Evolutionary conservation across 1,139 yeast species (phyloP).

Genomic region (Taphrina deformans): DNA sequence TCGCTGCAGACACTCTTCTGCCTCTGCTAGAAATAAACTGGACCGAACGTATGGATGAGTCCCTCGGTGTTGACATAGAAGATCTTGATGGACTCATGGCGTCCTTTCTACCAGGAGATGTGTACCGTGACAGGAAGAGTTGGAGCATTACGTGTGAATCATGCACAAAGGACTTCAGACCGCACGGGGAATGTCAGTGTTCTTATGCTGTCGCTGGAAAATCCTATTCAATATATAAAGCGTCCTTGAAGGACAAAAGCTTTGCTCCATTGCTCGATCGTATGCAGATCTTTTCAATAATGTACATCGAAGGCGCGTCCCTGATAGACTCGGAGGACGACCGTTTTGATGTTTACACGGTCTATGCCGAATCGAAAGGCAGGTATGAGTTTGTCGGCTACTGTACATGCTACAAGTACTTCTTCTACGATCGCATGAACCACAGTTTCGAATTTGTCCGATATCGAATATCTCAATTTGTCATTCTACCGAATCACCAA

Average conservation of each 20-base stretch:
- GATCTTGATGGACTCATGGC: constrained; percentile 54
- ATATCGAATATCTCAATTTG: constrained; percentile 82
- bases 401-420: constrained; percentile 79
- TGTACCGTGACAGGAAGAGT: constrained; percentile 36
- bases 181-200: constrained; percentile 55
- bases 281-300: constrained; percentile 72
- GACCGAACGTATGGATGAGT: constrained; percentile 51
- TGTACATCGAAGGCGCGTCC: constrained; percentile 93
- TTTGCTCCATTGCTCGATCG: constrained; percentile 50
- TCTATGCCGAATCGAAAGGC: constrained; percentile 42
- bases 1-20: neutral
- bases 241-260: constrained; percentile 42
- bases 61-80: constrained; percentile 41
- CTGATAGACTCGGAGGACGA: constrained; percentile 74
- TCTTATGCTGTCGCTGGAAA: constrained; percentile 48
- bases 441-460: constrained; percentile 45
- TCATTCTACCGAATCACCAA: constrained; percentile 79
- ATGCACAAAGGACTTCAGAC: constrained; percentile 50
- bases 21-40: constrained; percentile 55
- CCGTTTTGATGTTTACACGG: constrained; percentile 63
- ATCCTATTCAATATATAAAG: constrained; percentile 47
- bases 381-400: constrained; percentile 63
- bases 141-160: constrained; percentile 46
- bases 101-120: constrained; percentile 57
- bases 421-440: constrained; percentile 55